Base-by-base conservation (phyloP, 2,329 filamentous ascomycete genomes). In the Didymellaceae sp. region DNA sequence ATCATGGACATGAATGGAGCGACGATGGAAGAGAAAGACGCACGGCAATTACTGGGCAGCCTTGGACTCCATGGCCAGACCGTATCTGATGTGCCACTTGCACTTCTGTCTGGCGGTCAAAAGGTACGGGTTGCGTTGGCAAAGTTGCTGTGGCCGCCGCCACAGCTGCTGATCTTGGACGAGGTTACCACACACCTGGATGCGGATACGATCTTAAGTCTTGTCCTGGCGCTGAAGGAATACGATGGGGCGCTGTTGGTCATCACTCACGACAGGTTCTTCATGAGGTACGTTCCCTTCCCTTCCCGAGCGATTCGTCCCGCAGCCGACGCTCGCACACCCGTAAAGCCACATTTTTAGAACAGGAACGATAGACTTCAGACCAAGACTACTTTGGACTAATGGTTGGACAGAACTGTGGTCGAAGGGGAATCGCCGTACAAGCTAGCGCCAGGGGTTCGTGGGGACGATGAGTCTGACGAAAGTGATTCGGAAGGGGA, bases 121-220 rank as follows among this genome's bases (percentile, higher is more conserved):
- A 81, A 80, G 68, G 78, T 84, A 4, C 77, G 82, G n/a, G 68
- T 84, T 2, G 85, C 87, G 53, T 76, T 93, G 40, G 88, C 88
- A 1, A 80, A 83, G 38, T 73, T 91, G n/a, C 74, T 93, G 26
- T 87, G 86, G 80, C 77, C 76, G 31, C 78, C 82, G 3, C 89
- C 89, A 16, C 89, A 92, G 58, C 81, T 89, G 48, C 79, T 93
- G 2, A 80, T 93, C 5, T 80, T 93, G 6, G 90, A 93, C 67
- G 91, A 91, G 70, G 86, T 91, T 18, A 94, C 90, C 6, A 93
- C 90, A 1, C 91, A 96, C 76, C 78, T 95, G 31, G 91, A 95
- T 68, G 89, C 88, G 55, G 85, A 94, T 73, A 93, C 88, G 0
- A 89, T 93, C 18, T 82, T 84, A 6, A 89, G 88, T 2, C 73